Percentiles rank a stretch among this genome's conserved stretches.
phyloP scores from a whole-genome alignment of 2,329 filamentous ascomycete species.

The Dothideomycetes sp. region DNA sequence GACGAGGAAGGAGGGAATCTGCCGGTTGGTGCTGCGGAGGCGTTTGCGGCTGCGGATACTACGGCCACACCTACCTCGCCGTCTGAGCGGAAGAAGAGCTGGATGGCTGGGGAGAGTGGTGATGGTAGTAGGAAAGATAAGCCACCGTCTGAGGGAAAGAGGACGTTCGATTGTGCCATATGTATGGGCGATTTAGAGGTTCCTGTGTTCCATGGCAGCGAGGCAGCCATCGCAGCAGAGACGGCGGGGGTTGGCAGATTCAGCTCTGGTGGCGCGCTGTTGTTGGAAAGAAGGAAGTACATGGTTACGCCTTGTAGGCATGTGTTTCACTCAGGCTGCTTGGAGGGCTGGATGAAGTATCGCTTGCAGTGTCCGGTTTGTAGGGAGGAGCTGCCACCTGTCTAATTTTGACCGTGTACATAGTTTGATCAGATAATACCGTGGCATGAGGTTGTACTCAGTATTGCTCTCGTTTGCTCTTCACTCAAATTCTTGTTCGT shows the following conservation, averaged over 20 bases:
- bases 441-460: no score
- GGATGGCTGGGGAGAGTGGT: constrained; percentile 8
- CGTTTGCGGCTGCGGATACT: constrained; percentile 14
- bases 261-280: constrained; percentile 38
- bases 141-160: no score
- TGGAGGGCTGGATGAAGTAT: constrained; percentile 95
- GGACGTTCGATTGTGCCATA: constrained; percentile 81
- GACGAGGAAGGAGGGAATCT: constrained; percentile 68
- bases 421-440: no score
- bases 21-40: constrained; percentile 55
- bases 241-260: constrained; percentile 29
- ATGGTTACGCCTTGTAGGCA: constrained; percentile 98
- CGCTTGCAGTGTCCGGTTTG: constrained; percentile 91
- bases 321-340: constrained; percentile 83
- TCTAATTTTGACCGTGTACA: constrained; percentile 47
- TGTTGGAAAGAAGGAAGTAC: constrained; percentile 72
- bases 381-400: constrained; percentile 73
- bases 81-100: constrained; percentile 3
- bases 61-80: neutral
- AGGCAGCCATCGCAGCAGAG: constrained; percentile 5
- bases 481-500: no score
- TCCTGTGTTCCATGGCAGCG: constrained; percentile 54
- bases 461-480: no score
- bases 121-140: constrained; percentile 38
- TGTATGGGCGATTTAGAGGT: constrained; percentile 89